Base-by-base conservation (phyloP, 2,329 filamentous ascomycete species). In the Coniochaeta hoffmannii region DNA sequence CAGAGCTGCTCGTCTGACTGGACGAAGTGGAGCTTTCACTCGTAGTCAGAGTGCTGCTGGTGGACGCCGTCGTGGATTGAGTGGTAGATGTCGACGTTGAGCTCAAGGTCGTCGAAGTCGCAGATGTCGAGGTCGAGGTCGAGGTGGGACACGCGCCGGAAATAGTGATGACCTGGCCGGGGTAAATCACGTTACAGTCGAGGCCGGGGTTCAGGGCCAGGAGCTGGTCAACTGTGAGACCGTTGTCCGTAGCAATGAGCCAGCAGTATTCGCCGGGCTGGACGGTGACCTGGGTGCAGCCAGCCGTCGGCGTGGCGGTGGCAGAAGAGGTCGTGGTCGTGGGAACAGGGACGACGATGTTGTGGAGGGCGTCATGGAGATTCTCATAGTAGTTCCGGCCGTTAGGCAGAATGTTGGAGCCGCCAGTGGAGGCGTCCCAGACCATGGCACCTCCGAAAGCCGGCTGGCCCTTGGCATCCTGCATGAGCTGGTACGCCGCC, bases 381-480 rank as follows among this genome's bases (percentile, higher is more conserved):
- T 50, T 53, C 57, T 66, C 57, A 44, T 62, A 62, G 58, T 62
- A 69, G 19, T 58, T 57, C 53, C 32, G 44, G n/a, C 58, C 59
- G 49, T 54, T 24, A 4, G 50, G 31, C 17, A 53, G 46, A 35
- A 61, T 60, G 22, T 61, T 35, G 46, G 56, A 57, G 52, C 60
- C 64, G 50, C 59, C 63, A 15, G 51, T 63, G 46, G 56, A 57
- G 51, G 62, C 65, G 52, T 71, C 69, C 68, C 67, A 71, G 44
- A 74, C 56, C 63, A 67, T 70, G 56, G 67, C 59, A 53, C 69
- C 69, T 12, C 65, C 69, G 32, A 69, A 71, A 50, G 61, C 59
- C 7, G 60, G 14, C 35, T 61, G 60, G 50, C 54, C 57, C 61
- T 63, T 64, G 61, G 64, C 60, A 22, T 56, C 17, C 32, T 59